Evolutionary conservation across 2,329 filamentous ascomycete genomes (phyloP).

Genomic region (Aspergillus niger): DNA sequence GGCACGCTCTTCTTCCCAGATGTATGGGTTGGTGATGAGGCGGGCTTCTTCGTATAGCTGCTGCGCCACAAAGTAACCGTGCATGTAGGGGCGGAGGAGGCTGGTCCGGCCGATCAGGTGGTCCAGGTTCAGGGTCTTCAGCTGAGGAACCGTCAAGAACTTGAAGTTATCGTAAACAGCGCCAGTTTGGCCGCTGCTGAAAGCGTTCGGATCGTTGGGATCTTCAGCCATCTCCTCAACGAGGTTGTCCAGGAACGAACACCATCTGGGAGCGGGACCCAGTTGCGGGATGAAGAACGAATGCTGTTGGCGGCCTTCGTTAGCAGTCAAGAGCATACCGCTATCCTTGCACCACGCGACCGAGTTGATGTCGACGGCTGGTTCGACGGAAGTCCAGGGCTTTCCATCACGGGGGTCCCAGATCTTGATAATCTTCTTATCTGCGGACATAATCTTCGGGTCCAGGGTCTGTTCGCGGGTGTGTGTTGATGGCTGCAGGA

Average conservation of each 20-base stretch:
- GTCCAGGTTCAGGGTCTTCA: constrained; percentile 80
- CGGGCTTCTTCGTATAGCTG: constrained; percentile 93
- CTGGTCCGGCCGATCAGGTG: constrained; percentile 90
- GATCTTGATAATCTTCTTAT: constrained; percentile 95
- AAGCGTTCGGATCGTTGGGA: constrained; percentile 62
- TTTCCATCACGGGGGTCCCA: constrained; percentile 83
- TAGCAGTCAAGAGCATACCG: constrained; percentile 94
- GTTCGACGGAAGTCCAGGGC: constrained; percentile 95
- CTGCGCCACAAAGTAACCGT: constrained; percentile 96
- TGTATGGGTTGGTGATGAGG: constrained; percentile 88
- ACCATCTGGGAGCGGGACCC: constrained; percentile 92
- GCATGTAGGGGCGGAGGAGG: constrained; percentile 93
- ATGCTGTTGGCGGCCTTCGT: constrained; percentile 93
- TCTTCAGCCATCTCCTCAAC: constrained; percentile 98
- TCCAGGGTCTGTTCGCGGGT: constrained; percentile 69
- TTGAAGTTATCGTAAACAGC: constrained; percentile 99
- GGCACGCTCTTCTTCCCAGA: constrained; percentile 87
- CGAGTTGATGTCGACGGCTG: constrained; percentile 89
- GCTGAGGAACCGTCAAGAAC: constrained; percentile 86
- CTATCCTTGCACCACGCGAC: constrained; percentile 90
- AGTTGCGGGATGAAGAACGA: constrained; percentile 93
- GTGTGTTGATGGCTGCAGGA: constrained; percentile 64
- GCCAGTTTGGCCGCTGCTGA: constrained; percentile 51
- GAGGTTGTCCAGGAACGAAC: constrained; percentile 92
- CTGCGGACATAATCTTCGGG: constrained; percentile 81